A percentile compares a stretch with the other conserved stretches of the same genome.
phyloP scores from a whole-genome alignment of 2,329 filamentous ascomycete species.

The Diplocarpon rosae region DNA sequence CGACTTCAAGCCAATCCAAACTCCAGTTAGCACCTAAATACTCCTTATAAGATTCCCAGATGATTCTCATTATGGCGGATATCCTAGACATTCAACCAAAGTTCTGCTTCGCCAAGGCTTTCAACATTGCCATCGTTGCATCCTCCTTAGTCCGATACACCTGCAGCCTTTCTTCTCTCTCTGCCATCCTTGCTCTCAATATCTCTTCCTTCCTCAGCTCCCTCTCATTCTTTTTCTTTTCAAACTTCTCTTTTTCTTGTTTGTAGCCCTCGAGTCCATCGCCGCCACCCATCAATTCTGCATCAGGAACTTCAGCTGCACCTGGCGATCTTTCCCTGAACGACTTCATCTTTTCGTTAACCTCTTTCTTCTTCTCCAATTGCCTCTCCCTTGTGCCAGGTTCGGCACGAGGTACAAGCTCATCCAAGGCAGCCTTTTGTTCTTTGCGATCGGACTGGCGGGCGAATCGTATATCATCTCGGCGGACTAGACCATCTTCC shows the following conservation, averaged over 20 bases:
- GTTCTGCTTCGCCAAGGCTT: conserved; percentile 64
- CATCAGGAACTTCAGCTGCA: conserved; percentile 54
- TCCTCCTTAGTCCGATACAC: conserved; percentile 69
- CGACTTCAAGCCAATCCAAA: too few species aligned
- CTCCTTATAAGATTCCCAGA: too few species aligned
- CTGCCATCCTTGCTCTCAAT: conserved; percentile 59
- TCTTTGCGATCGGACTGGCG: conserved; percentile 53
- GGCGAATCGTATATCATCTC: conserved; percentile 44
- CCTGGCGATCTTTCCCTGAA: conserved; percentile 62
- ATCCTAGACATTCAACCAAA: conserved; percentile 43
- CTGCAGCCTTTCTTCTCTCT: conserved; percentile 66
- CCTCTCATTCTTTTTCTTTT: conserved; percentile 70
- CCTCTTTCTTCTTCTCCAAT: conserved; percentile 73
- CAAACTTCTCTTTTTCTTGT: conserved; percentile 50
- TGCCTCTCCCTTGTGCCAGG: conserved; percentile 71
- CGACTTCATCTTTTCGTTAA: conserved; percentile 59
- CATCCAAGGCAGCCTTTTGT: conserved; percentile 66
- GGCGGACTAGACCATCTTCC: conserved; percentile 36
- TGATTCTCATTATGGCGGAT: background rate
- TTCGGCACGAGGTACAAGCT: conserved; percentile 72
- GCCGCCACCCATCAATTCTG: conserved; percentile 66
- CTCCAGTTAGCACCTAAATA: too few species aligned
- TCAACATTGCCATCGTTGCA: conserved; percentile 72
- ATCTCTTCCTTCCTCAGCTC: conserved; percentile 77
- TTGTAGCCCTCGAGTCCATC: conserved; percentile 58